Evolutionary conservation across 768 basidiomycete genomes (phyloP).

Genomic region (Boletus edulis): DNA sequence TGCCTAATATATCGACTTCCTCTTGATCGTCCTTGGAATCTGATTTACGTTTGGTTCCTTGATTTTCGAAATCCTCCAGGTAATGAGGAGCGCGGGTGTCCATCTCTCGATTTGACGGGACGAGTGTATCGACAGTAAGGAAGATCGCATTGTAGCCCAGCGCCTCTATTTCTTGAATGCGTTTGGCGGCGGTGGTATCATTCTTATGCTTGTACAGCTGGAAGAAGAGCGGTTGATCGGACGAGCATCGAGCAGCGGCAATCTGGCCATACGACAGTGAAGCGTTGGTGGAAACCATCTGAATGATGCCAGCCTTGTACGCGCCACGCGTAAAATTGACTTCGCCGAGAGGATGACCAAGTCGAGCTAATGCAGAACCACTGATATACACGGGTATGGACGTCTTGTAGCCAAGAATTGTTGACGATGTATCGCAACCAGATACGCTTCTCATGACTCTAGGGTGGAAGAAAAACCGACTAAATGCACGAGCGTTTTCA

Average conservation of each 20-base stretch:
- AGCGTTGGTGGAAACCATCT: constrained; percentile 82
- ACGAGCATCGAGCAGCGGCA: constrained; percentile 49
- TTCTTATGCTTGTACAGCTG: constrained; percentile 84
- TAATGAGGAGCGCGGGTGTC: constrained; percentile 64
- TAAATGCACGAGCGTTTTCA: constrained; percentile 80
- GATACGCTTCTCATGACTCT: constrained; percentile 73
- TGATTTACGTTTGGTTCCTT: constrained; percentile 25
- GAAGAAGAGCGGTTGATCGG: constrained; percentile 69
- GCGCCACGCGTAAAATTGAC: constrained; percentile 76
- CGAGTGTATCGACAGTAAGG: constrained; percentile 88
- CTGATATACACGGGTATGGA: constrained; percentile 81
- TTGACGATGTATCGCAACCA: constrained; percentile 65
- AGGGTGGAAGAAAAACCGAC: constrained; percentile 83
- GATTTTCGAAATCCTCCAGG: constrained; percentile 52
- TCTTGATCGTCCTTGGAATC: constrained; percentile 31
- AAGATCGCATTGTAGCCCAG: constrained; percentile 87
- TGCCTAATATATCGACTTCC: constrained; percentile 49
- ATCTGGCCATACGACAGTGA: constrained; percentile 67
- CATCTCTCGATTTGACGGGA: constrained; percentile 75
- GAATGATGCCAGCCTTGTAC: constrained; percentile 65
- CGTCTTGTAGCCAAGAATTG: constrained; percentile 66
- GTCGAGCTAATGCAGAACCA: constrained; percentile 78
- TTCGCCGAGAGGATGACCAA: constrained; percentile 91
- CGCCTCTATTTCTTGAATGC: constrained; percentile 66
- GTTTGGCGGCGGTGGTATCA: constrained; percentile 60